Base-by-base conservation (phyloP, 2,329 filamentous ascomycete species). In the Coniella lustricola region DNA sequence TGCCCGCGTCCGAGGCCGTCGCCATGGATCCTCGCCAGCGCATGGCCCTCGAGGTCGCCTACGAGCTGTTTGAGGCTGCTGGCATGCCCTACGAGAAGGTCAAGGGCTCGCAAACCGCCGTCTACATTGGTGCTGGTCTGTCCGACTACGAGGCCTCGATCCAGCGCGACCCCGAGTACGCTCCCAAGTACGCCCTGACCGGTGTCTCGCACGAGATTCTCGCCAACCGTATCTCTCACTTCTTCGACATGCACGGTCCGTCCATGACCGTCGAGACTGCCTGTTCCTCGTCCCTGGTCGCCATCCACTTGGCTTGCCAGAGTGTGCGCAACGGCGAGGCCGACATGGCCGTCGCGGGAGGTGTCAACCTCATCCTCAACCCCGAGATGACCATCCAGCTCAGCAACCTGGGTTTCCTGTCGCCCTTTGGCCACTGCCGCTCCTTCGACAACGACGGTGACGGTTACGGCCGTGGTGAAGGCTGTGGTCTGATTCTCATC, bases 381-480 rank as follows among this genome's bases (percentile, higher is more conserved):
- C 68, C 70, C 1, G 67, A 71, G 52, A 49, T 49, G 22, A 49
- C 40, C 13, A 49, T 44, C 34, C 46, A 48, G 33, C 46, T 48
- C 33, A 44, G 40, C 46, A 49, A 49, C 40, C 35, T 49, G 18
- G 46, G 46, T 14, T 44, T 49, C 40, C 34, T 49, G 34, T 49
- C 46, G 4, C 46, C 46, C 18, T 48, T 39, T 29, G 72, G 73
- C 4, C 73, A 66, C 51, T 69, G 64, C 40, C 69, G 70, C 49
- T 73, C 73, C 13, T 80, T 74, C 56, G 79, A 81, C 56, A 60
- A 65, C 9, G 66, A 68, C 7, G 80, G 75, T 25, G 74, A 76
- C 50, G 81, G 81, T 0, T 85, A 83, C 55, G 78, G 73, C 0
- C 68, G 79, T 37, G 80, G 79, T 1, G 81, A 84, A 56, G 81